A percentile compares a stretch with the other conserved stretches of the same genome.
phyloP scores from a whole-genome alignment of 2,329 filamentous ascomycete species.

The Penicillium sp. region DNA sequence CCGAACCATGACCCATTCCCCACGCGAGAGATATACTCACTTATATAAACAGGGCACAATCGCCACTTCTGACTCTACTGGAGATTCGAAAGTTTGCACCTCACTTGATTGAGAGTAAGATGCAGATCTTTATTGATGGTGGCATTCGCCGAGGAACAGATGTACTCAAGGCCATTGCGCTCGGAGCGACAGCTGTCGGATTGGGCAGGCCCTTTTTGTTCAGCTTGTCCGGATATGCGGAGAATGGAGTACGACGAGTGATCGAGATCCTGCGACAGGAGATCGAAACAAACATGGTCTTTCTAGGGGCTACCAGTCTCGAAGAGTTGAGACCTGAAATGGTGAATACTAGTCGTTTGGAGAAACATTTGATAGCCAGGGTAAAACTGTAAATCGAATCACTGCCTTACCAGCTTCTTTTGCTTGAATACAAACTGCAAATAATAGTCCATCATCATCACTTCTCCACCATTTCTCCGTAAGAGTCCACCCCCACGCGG shows the following conservation, averaged over 20 bases:
- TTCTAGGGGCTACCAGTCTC: conserved; percentile 30
- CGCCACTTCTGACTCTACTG: conserved; percentile 59
- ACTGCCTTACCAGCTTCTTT: background rate
- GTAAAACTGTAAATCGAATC: conserved; percentile 27
- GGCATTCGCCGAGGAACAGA: conserved; percentile 65
- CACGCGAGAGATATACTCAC: background rate
- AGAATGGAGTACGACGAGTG: conserved; percentile 52
- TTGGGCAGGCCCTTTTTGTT: conserved; percentile 62
- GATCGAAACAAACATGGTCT: conserved; percentile 37
- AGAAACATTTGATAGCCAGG: conserved; percentile 31
- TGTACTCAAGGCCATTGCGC: conserved; percentile 64
- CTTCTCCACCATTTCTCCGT: background rate
- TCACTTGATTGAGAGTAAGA: conserved; percentile 20
- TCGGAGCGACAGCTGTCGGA: conserved; percentile 64
- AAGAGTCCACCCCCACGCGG: conserved; percentile 6
- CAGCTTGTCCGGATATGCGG: conserved; percentile 58
- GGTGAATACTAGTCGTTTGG: conserved; percentile 33
- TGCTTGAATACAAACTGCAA: background rate
- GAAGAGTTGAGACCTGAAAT: conserved; percentile 29
- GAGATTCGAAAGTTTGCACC: conserved; percentile 57
- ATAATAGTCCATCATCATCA: background rate
- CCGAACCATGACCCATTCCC: background rate
- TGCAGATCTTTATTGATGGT: conserved; percentile 65
- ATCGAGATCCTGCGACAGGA: conserved; percentile 34
- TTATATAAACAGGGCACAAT: conserved; percentile 23